These are phyloP conservation scores for Ogataea haglerorum DNA, from an alignment of 805 yeast genomes.

Conservation along the genomic window DNA sequence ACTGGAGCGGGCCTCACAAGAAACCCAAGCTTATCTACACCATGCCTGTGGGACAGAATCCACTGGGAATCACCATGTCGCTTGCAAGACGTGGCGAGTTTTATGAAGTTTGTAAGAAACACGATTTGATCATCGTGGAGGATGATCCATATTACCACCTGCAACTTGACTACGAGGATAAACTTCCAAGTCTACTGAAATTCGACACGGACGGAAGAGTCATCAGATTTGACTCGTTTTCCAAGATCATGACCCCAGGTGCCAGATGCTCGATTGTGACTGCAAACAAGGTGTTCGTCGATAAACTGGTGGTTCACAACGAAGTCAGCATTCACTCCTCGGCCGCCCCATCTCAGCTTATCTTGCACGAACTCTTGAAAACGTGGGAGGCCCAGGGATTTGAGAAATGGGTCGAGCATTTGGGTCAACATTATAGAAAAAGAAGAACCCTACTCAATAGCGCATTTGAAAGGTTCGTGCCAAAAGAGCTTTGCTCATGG, in stretches of 20 bases:
- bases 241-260: conserved; percentile 79
- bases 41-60: conserved; percentile 82
- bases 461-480: conserved; percentile 45
- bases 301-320: conserved; percentile 51
- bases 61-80: conserved; percentile 70
- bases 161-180: conserved; percentile 51
- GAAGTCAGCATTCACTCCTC: conserved; percentile 75
- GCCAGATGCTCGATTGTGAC: conserved; percentile 70
- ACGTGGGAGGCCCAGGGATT: conserved; percentile 63
- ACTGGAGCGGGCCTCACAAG: conserved; percentile 53
- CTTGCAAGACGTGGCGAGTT: conserved; percentile 53
- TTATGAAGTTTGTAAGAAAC: conserved; percentile 59
- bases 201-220: conserved; percentile 77
- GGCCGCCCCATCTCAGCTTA: conserved; percentile 66
- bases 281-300: conserved; percentile 54
- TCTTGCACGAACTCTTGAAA: conserved; percentile 54
- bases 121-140: conserved; percentile 69
- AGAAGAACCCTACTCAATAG: conserved; percentile 60
- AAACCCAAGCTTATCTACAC: conserved; percentile 64
- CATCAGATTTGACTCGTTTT: conserved; percentile 71
- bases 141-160: conserved; percentile 86
- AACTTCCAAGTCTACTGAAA: conserved; percentile 62
- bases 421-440: conserved; percentile 57
- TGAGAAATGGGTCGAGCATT: conserved; percentile 63
- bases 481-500: conserved; percentile 40